Percentiles rank a stretch among this genome's conserved stretches.
Conservation (phyloP, 768 basidiomycete genomes). For the Amanita exitialis region DNA sequence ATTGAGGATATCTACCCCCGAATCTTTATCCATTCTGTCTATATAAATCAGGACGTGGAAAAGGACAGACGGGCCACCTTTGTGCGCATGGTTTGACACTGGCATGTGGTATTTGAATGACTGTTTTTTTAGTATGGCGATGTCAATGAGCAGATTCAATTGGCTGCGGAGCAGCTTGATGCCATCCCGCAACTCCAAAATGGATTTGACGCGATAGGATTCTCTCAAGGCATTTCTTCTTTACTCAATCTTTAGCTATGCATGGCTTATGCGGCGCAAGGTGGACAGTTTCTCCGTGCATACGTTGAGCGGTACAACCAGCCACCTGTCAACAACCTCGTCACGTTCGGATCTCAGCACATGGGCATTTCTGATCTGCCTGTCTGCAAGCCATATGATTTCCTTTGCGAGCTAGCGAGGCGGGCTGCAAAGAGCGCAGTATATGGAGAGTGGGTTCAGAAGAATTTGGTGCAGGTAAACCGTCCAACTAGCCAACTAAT, state of each 20-base stretch:
- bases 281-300: slow-evolving; percentile 81
- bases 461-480: slow-evolving; percentile 60
- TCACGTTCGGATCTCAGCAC: slow-evolving; percentile 83
- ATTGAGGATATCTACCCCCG: slow-evolving; percentile 60
- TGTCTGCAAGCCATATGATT: slow-evolving; percentile 48
- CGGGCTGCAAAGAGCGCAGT: slow-evolving; percentile 51
- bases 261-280: slow-evolving; percentile 19
- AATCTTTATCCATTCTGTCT: slow-evolving; percentile 70
- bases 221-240: slow-evolving; percentile 58
- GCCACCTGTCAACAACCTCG: slow-evolving; percentile 69
- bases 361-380: slow-evolving; percentile 81
- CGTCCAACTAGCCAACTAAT: not conserved
- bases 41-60: slow-evolving; percentile 50
- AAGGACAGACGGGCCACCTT: slow-evolving; percentile 63
- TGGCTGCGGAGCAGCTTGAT: slow-evolving; percentile 55
- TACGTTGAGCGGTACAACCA: slow-evolving; percentile 69
- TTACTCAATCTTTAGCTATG: not conserved
- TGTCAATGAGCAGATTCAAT: slow-evolving; percentile 56
- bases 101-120: not conserved
- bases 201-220: slow-evolving; percentile 83
- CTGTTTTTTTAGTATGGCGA: slow-evolving; percentile 59
- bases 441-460: slow-evolving; percentile 70
- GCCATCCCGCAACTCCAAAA: slow-evolving; percentile 49
- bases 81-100: slow-evolving; percentile 32
- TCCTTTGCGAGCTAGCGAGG: slow-evolving; percentile 61